phyloP scores from a whole-genome alignment of 23 red algal genomes.

The Gracilaria domingensis region DNA sequence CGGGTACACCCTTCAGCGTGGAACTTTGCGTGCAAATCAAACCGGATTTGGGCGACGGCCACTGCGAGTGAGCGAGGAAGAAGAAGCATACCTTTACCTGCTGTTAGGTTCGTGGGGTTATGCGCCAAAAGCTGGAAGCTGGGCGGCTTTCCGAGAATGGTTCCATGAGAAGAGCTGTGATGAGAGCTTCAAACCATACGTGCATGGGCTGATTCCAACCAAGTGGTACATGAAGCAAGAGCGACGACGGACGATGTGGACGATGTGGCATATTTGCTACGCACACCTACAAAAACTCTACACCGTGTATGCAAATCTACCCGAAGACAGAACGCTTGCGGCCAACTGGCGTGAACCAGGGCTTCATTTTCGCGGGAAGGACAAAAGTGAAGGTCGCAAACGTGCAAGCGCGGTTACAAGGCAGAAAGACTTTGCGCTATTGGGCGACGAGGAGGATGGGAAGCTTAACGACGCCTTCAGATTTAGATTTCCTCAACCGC shows the following conservation, averaged over 20 bases:
- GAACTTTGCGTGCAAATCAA: constrained; percentile 42
- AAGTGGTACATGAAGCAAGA: constrained; percentile 81
- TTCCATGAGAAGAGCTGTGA: constrained; percentile 48
- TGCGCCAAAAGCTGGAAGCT: constrained; percentile 31
- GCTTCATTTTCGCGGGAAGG: constrained; percentile 54
- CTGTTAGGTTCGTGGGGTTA: constrained; percentile 80
- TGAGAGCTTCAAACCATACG: constrained; percentile 55
- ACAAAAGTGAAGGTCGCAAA: neutral
- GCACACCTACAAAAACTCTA: constrained; percentile 36
- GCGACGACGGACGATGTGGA: constrained; percentile 68
- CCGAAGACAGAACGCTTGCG: constrained; percentile 53
- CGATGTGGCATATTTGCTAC: constrained; percentile 76
- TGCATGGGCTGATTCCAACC: constrained; percentile 52
- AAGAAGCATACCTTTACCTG: constrained; percentile 56
- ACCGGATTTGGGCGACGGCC: constrained; percentile 50
- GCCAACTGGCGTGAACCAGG: constrained; percentile 71
- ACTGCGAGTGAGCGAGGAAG: constrained; percentile 36
- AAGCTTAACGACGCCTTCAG: neutral
- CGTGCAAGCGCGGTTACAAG: constrained; percentile 30
- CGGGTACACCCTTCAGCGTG: constrained; percentile 73
- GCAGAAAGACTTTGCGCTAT: constrained; percentile 31
- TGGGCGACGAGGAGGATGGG: neutral
- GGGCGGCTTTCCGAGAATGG: constrained; percentile 71
- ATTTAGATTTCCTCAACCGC: constrained; percentile 11
- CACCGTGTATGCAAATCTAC: constrained; percentile 73